Evolutionary conservation across 768 basidiomycete species (phyloP).

Genomic region (Mycena vitilis): DNA sequence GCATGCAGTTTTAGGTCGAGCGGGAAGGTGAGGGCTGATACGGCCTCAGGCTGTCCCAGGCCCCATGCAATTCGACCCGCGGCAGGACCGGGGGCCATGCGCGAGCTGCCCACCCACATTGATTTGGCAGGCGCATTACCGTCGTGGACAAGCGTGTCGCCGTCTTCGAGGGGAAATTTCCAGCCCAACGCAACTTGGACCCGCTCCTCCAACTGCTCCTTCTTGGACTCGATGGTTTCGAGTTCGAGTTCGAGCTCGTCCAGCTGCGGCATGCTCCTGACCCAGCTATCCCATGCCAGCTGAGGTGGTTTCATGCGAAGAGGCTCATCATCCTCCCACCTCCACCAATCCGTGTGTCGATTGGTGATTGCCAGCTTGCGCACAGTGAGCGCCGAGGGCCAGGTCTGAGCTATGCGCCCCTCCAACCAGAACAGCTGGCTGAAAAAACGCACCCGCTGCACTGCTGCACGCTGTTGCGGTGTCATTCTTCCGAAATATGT

Average conservation of each 20-base stretch:
- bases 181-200: constrained; percentile 21
- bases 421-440: constrained; percentile 40
- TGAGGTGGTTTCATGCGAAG: constrained; percentile 27
- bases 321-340: constrained; percentile 36
- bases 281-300: constrained; percentile 29
- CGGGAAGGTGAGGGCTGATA: not conserved
- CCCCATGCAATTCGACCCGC: not conserved
- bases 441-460: constrained; percentile 37
- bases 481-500: constrained; percentile 35
- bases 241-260: constrained; percentile 39
- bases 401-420: not conserved
- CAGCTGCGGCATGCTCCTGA: constrained; percentile 28
- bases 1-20: constrained; percentile 18
- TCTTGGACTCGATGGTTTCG: constrained; percentile 40
- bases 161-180: constrained; percentile 19
- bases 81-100: constrained; percentile 5
- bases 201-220: constrained; percentile 35
- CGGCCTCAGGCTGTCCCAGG: not conserved
- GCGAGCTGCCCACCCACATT: constrained; percentile 21
- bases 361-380: constrained; percentile 35
- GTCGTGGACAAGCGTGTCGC: constrained; percentile 21
- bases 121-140: constrained; percentile 17
- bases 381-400: constrained; percentile 15
- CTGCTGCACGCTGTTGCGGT: constrained; percentile 33
- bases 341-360: constrained; percentile 42